Evolutionary conservation across 495 filamentous ascomycete species (phyloP), one percentile per base, ranked within the genome.

Genomic region (Penicillium egyptiacum): DNA sequence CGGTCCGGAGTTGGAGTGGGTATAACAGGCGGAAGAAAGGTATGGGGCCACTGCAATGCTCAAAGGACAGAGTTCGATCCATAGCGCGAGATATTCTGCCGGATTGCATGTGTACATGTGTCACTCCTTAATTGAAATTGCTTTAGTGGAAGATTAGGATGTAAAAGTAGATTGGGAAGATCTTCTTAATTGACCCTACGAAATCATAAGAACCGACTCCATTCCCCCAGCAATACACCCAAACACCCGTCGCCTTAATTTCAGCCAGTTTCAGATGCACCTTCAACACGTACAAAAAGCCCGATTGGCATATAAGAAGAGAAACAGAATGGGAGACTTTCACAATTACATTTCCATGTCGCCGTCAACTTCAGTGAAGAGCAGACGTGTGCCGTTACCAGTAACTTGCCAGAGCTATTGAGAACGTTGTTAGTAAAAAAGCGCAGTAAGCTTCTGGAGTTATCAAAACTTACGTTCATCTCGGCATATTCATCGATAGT

Each of bases 371-470:
- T 86, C 83, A 53, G 89, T 79, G 68, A 98, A 98, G 23, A 98
- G 84, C 51, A 98, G 78, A 50, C 92, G 83, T 7, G 88, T 90
- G 11, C 91, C 91, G 59, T 92, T 88, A 42, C 86, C 89, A 46
- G 88, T 84, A 33, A 92, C 92, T 86, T 97, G 95, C 94, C 94
- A 98, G 59, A 96, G 86, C 92, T 96, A 56, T 60, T 56, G 11
- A 52, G 39, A 58, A 39, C 30, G 30, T 46, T 48, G 55, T 67
- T 58, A 74, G 61, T 63, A 52, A 41, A 50, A 31, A 28, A 14
- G 41, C 40, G 41, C 7, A 1, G 52, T 51, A 30, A 35, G 46
- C 59, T 23, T 19, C 6, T 7, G 56, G 52, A 17, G 14, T n/a
- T 48, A 42, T 46, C 6, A 44, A 35, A 52, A 87, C 92, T 88